Evolutionary conservation across 371 early-diverging fungal species (phyloP), one percentile per base, ranked within the genome.

Genomic region (Sporodiniella umbellata): DNA sequence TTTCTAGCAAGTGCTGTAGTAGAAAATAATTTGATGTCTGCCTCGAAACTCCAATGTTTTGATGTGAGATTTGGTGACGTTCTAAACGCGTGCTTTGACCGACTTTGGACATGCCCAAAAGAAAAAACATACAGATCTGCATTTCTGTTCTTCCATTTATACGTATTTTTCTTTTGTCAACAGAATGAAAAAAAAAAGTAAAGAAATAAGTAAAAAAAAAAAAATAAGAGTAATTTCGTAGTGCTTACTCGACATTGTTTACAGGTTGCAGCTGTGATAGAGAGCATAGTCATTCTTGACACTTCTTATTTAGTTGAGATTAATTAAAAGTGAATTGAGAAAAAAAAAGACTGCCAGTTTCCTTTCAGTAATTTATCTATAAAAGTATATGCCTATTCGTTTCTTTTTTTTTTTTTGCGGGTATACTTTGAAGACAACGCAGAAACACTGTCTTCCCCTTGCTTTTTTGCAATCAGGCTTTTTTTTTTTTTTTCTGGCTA

Each of bases 201-300:
- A n/a, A 37, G 15, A n/a, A n/a, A 37, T 6, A 37, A 37, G 6
- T 5, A 15, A 37, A 1, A 37, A n/a, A 15, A 11, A 37, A 37
- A 1, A 37, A n/a, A 15, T 11, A 11, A 28, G 30, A 28, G 10
- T 7, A 28, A 28, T 7, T 28, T 28, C 30, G 30, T 28, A 35
- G 2, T 11, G 8, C 40, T 40, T 40, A 40, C 40, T 40, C 12
- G 40, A 15, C 40, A 40, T 19, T 40, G 40, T 12, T 40, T 40
- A 40, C 40, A 40, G 21, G 40, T 40, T 12, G 40, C 17, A 40
- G 40, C 21, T 40, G 40, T 40, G 21, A 40, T 18, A 40, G 40
- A 40, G 21, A 40, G 40, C 40, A 40, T 40, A 19, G 15, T 40
- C 12, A 10, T 35, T n/a, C 30, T n/a, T n/a, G n/a, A n/a, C n/a